Percentiles rank a stretch among this genome's conserved stretches.
Evolutionary conservation across 441 rosid species (phyloP).

Genomic region (Daphne laureola): DNA sequence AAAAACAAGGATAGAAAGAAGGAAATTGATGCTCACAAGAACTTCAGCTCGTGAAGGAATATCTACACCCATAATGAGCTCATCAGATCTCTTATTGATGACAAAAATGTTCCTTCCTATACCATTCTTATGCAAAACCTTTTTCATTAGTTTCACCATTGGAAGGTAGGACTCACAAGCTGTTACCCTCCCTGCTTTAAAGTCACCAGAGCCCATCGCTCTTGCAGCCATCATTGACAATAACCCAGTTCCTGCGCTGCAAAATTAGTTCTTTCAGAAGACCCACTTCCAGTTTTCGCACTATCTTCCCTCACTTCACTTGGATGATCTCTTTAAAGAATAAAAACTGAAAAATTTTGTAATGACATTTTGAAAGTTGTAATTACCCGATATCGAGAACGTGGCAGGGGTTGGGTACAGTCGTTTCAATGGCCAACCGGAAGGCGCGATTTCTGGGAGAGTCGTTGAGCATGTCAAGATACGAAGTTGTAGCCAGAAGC

Average conservation of each 20-base stretch:
- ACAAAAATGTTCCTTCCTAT: slow-evolving; percentile 49
- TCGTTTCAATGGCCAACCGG: slow-evolving; percentile 72
- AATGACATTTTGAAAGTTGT: neutral
- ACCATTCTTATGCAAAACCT: slow-evolving; percentile 64
- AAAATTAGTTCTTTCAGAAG: slow-evolving; percentile 4
- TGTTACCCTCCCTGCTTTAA: slow-evolving; percentile 39
- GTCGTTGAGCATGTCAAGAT: slow-evolving; percentile 96
- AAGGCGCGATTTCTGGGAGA: slow-evolving; percentile 60
- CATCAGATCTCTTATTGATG: slow-evolving; percentile 82
- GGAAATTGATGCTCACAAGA: slow-evolving; percentile 46
- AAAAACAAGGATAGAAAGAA: neutral
- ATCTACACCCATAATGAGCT: slow-evolving; percentile 56
- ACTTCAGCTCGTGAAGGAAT: slow-evolving; percentile 70
- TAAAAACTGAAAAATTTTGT: neutral
- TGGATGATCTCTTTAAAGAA: neutral
- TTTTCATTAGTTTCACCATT: slow-evolving; percentile 87
- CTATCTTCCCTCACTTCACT: too few relatives aligned
- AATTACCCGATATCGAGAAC: slow-evolving; percentile 87
- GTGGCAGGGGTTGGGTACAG: slow-evolving; percentile 65
- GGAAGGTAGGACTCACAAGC: slow-evolving; percentile 96
- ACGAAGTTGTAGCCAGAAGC: slow-evolving; percentile 72
- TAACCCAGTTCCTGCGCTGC: slow-evolving; percentile 96
- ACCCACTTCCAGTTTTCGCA: too few relatives aligned
- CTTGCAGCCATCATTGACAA: slow-evolving; percentile 93
- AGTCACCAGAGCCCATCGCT: slow-evolving; percentile 42